A percentile compares a stretch with the other conserved stretches of the same genome.
These are phyloP conservation scores for Artemisia argyi DNA, from an alignment of 129 eudicot species.

Conservation along the genomic window DNA sequence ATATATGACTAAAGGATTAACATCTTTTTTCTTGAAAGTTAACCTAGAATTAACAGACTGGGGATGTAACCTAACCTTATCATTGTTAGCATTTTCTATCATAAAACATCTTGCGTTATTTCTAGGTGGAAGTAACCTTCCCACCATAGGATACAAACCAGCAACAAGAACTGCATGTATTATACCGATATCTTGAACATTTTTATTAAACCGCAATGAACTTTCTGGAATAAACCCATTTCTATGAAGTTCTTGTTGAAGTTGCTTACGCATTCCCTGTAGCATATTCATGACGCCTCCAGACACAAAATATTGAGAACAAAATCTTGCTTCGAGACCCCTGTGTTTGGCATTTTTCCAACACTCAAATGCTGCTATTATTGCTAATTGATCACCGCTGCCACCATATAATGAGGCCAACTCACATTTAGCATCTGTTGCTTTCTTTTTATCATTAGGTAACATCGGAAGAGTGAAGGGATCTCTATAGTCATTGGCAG, in stretches of 20 bases:
- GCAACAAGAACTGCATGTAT: slow-evolving; percentile 85
- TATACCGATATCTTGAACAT: slow-evolving; percentile 68
- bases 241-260: slow-evolving; percentile 52
- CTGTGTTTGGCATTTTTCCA: slow-evolving; percentile 75
- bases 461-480: slow-evolving; percentile 84
- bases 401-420: slow-evolving; percentile 83
- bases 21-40: slow-evolving; percentile 30
- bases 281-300: slow-evolving; percentile 76
- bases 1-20: slow-evolving; percentile 54
- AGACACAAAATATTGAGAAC: slow-evolving; percentile 68
- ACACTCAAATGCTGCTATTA: slow-evolving; percentile 85
- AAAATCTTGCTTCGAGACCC: slow-evolving; percentile 71
- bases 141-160: slow-evolving; percentile 89
- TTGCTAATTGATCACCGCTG: slow-evolving; percentile 81
- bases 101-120: slow-evolving; percentile 36
- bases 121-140: slow-evolving; percentile 55
- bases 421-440: slow-evolving; percentile 63
- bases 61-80: slow-evolving; percentile 67
- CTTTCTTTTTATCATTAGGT: slow-evolving; percentile 59
- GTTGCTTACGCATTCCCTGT: slow-evolving; percentile 72
- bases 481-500: slow-evolving; percentile 77
- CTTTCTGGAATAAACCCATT: slow-evolving; percentile 65
- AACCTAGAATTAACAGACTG: slow-evolving; percentile 53
- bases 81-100: slow-evolving; percentile 57
- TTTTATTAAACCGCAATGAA: slow-evolving; percentile 50